These are phyloP conservation scores for Cyclocybe cylindracea DNA, from an alignment of 768 basidiomycete genomes.

Conservation along the genomic window DNA sequence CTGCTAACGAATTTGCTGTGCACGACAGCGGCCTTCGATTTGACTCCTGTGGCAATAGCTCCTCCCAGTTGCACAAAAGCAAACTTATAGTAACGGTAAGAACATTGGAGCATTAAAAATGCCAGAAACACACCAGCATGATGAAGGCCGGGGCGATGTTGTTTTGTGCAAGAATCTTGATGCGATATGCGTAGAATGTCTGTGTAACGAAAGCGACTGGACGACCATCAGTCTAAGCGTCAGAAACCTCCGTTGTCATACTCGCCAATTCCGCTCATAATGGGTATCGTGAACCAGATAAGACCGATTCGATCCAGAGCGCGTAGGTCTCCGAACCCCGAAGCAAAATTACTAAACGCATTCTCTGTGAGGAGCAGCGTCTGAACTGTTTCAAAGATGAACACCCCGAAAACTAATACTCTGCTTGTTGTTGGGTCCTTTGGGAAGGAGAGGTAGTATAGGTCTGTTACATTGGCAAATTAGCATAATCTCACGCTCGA, in stretches of 20 bases:
- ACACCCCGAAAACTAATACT: conserved; percentile 4
- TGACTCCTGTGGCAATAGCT: conserved; percentile 6
- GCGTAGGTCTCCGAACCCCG: conserved; percentile 6
- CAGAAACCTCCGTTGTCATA: neutral
- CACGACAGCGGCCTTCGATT: conserved; percentile 5
- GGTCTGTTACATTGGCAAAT: neutral
- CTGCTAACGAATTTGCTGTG: conserved; percentile 5
- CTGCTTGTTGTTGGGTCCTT: conserved; percentile 6
- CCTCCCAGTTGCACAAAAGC: conserved; percentile 9
- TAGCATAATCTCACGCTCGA: neutral
- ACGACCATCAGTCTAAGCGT: neutral
- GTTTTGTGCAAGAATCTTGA: conserved; percentile 7
- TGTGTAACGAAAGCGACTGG: conserved; percentile 9
- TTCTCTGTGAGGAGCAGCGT: conserved; percentile 5
- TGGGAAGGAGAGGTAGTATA: conserved; percentile 13
- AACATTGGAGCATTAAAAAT: neutral
- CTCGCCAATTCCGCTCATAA: conserved; percentile 11
- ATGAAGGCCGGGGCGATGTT: conserved; percentile 8
- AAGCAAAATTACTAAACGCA: conserved; percentile 9
- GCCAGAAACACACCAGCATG: conserved; percentile 2
- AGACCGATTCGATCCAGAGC: conserved; percentile 9
- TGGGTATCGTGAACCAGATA: conserved; percentile 11
- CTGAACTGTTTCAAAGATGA: conserved; percentile 8
- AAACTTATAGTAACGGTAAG: neutral
- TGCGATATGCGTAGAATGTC: conserved; percentile 8